phyloP scores from a whole-genome alignment of 441 rosid genomes.

The Sinapis alba region DNA sequence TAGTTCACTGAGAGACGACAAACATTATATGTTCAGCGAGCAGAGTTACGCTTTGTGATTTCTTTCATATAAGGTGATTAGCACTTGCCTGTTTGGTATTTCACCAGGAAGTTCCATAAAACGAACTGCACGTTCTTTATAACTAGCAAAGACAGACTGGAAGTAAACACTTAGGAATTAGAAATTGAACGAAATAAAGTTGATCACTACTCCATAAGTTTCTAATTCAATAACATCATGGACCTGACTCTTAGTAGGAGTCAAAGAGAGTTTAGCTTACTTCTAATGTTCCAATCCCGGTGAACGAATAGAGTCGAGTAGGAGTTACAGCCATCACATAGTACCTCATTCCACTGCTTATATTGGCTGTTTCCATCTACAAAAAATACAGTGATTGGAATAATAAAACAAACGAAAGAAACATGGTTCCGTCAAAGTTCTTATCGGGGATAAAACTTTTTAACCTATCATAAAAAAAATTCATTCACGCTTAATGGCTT shows the following conservation, averaged over 20 bases:
- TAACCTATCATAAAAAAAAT: neutral
- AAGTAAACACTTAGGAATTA: slow-evolving; percentile 24
- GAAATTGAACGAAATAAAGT: slow-evolving; percentile 2
- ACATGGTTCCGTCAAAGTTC: neutral
- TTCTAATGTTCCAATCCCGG: slow-evolving; percentile 91
- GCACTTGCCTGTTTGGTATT: slow-evolving; percentile 92
- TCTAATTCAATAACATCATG: slow-evolving; percentile 9
- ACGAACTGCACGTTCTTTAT: slow-evolving; percentile 90
- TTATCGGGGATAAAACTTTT: neutral
- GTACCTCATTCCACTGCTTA: slow-evolving; percentile 78
- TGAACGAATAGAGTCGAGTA: slow-evolving; percentile 93
- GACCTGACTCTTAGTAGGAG: slow-evolving; percentile 7
- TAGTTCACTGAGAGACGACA: slow-evolving; percentile 67
- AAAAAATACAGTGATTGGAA: slow-evolving; percentile 16
- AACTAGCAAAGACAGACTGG: slow-evolving; percentile 89
- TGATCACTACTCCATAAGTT: slow-evolving; percentile 2
- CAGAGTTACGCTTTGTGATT: slow-evolving; percentile 15
- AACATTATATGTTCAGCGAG: slow-evolving; percentile 31
- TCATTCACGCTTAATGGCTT: neutral
- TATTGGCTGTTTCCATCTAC: slow-evolving; percentile 93
- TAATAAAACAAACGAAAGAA: neutral
- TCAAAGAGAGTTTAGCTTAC: slow-evolving; percentile 56
- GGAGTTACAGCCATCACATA: slow-evolving; percentile 99
- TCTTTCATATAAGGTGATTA: slow-evolving; percentile 16
- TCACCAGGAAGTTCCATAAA: slow-evolving; percentile 99